phyloP scores from a whole-genome alignment of 2,329 filamentous ascomycete species.

The Colletotrichum shisoi region DNA sequence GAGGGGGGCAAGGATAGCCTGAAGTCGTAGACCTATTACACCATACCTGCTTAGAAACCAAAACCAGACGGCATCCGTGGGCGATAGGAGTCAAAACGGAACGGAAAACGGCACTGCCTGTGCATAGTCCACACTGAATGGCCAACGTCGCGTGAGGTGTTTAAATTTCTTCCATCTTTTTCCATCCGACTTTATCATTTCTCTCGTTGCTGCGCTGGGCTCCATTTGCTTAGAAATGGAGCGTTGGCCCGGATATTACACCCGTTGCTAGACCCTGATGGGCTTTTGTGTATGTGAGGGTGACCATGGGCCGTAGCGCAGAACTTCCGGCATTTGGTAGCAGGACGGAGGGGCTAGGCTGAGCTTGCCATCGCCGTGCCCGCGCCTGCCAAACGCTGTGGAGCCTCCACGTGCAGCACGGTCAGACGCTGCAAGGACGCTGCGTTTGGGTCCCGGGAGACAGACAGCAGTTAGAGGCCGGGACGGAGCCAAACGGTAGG shows the following conservation, averaged over 20 bases:
- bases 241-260: neutral
- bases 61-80: neutral
- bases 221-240: conserved; percentile 25
- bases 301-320: neutral
- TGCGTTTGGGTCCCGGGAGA: neutral
- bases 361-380: neutral
- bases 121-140: neutral
- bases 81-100: neutral
- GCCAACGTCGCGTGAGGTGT: conserved; percentile 7
- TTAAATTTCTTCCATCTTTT: neutral
- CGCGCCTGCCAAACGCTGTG: conserved; percentile 13
- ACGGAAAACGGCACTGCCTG: too few species aligned
- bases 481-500: conserved; percentile 35
- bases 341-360: conserved; percentile 10
- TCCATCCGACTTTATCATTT: neutral
- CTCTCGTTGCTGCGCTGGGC: neutral
- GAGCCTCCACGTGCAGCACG: conserved; percentile 4
- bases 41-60: conserved; percentile 14
- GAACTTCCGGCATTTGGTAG: neutral
- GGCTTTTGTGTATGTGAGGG: neutral
- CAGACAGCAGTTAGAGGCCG: conserved; percentile 3
- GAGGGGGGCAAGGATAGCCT: conserved; percentile 76
- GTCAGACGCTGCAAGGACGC: conserved; percentile 19
- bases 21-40: conserved; percentile 45
- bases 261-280: conserved; percentile 17